A percentile compares a stretch with the other conserved stretches of the same genome.
Evolutionary conservation across 164 flowering plant species (phyloP).

Genomic region (Nymphaea colorata): DNA sequence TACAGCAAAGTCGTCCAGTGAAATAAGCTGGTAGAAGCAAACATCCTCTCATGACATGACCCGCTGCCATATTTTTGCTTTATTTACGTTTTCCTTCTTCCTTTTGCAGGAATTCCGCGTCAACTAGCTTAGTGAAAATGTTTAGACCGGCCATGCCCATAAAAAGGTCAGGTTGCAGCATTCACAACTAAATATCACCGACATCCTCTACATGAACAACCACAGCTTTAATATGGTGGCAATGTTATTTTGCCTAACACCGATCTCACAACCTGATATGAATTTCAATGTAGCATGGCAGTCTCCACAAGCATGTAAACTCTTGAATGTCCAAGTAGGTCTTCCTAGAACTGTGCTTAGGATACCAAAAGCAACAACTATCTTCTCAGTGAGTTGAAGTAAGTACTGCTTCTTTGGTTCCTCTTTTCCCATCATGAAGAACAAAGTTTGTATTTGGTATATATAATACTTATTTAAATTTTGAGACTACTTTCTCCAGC

Average conservation of each 20-base stretch:
- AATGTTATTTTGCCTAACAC: constrained; percentile 65
- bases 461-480: constrained; percentile 58
- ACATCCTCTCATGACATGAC: not conserved
- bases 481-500: constrained; percentile 15
- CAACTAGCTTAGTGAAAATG: no score
- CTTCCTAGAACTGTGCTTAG: constrained; percentile 4
- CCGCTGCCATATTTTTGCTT: not conserved
- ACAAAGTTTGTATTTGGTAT: constrained; percentile 56
- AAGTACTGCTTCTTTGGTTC: constrained; percentile 54
- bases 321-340: constrained; percentile 32
- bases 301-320: constrained; percentile 72
- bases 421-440: constrained; percentile 66
- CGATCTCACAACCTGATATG: constrained; percentile 48
- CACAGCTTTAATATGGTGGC: constrained; percentile 63
- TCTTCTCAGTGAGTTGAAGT: constrained; percentile 77
- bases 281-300: constrained; percentile 65
- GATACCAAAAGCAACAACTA: constrained; percentile 73
- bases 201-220: constrained; percentile 71
- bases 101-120: no score
- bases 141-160: not conserved
- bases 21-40: no score
- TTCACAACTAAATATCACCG: constrained; percentile 28
- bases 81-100: not conserved
- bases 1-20: not conserved
- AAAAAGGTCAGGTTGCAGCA: not conserved